Base-by-base conservation (phyloP, 352 stramenopile genomes). In the Globisporangium cystogenes region DNA sequence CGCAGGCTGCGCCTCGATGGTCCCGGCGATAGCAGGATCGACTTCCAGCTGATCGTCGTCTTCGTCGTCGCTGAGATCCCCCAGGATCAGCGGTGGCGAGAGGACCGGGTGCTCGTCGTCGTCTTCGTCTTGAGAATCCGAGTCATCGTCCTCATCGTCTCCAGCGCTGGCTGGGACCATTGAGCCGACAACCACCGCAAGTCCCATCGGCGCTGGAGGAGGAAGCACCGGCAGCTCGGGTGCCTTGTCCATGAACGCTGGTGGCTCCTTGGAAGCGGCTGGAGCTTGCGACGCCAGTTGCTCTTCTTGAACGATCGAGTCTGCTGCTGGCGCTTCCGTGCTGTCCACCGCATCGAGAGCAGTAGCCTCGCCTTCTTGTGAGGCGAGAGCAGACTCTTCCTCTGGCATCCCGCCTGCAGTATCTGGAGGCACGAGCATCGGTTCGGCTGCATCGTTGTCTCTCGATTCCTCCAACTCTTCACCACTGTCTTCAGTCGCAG, bases 11-110 rank as follows among this genome's bases (percentile, higher is more conserved):
- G 52, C 21, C 42, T 53, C 24, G 4, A 67, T 70, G 20, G 50
- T 67, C 16, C 47, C 64, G 7, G 65, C 55, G 11, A 81, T 68
- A 2, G 56, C 50, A 24, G 53, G 29, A 55, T 83, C 63, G 33
- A 81, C 48, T 33, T 83, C 72, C 36, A 83, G 42, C n/a, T 75
- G 63, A 16, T 83, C 72, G n/a, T 78, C 72, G 21, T 80, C 70
- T 20, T 75, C 67, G 14, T 72, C 65, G 44, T 36, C 49, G 29
- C 51, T 42, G 11, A 49, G 3, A 11, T 24, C 14, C 15, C 29
- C 53, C 31, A 68, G 41, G 23, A 57, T 49, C 20, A 70, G 43
- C 12, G 57, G 55, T n/a, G 53, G 57, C 35, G 48, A 43, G 26
- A 57, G 21, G 15, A 15, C 7, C 24, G 23, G 12, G 18, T 42